Base-by-base conservation (phyloP, 1,284 basidiomycete species). In the Trichosporon sp. region DNA sequence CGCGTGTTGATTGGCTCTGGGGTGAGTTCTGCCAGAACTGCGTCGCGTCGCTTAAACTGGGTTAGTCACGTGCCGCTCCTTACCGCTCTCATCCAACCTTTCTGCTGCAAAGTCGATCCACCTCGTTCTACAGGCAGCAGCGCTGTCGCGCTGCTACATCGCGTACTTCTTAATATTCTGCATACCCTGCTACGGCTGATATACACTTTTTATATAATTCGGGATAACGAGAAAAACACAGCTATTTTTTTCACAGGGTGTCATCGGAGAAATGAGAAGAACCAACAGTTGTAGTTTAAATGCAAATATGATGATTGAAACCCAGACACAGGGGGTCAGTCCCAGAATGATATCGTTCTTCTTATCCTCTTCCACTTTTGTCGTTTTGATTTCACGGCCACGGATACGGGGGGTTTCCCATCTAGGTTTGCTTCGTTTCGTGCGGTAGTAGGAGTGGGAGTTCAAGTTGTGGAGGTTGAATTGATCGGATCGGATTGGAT, bases 291-390 rank as follows among this genome's bases (percentile, higher is more conserved):
- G 40, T 21, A 44, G 40, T 44, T 21, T 7, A 44, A 44, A n/a
- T n/a, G n/a, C n/a, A n/a, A n/a, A n/a, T n/a, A n/a, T n/a, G n/a
- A n/a, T n/a, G n/a, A n/a, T n/a, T n/a, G n/a, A n/a, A 44, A 23
- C 40, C 40, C 40, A 44, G 40, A 44, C 40, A 44, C 40, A 44
- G 14, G 11, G 14, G 11, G 32, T 9, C 36, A 37, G 46, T 54
- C 27, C 49, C 25, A 29, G 21, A 27, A n/a, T 31, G 25, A n/a
- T 54, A 29, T 27, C 4, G 27, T 54, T 54, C 49, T 54, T 54
- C 49, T 44, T 29, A 27, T 54, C 49, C 49, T 54, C 49, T 54
- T 54, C 49, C 49, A 54, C 49, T 54, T 54, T 54, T 54, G 27
- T 29, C 31, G 49, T 21, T 19, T 16, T 54, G 16, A 29, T 29